Evolutionary conservation across 306 rosid genomes (phyloP).

Genomic region (Casuarina cunninghamiana): DNA sequence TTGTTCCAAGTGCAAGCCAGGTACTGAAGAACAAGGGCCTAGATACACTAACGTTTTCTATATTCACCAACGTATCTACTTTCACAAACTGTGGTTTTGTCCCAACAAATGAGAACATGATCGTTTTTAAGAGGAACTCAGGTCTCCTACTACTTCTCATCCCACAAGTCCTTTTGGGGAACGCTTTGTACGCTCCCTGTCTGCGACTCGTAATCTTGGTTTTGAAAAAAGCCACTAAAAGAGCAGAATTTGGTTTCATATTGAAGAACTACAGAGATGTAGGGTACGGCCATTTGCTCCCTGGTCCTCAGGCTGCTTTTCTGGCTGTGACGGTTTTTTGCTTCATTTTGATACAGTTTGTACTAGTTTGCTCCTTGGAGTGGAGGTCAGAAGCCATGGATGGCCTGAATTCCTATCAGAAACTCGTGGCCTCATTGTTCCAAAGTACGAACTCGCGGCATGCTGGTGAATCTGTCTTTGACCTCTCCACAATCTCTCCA

Average conservation of each 20-base stretch:
- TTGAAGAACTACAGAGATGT: constrained; percentile 38
- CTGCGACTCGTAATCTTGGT: constrained; percentile 45
- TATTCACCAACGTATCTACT: constrained; percentile 60
- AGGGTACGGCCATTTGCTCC: constrained; percentile 46
- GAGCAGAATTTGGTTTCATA: constrained; percentile 47
- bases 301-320: constrained; percentile 37
- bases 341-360: constrained; percentile 44
- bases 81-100: constrained; percentile 67
- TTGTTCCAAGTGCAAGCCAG: constrained; percentile 34
- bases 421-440: constrained; percentile 51
- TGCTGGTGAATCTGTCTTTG: constrained; percentile 62
- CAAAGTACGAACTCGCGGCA: constrained; percentile 59
- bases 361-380: constrained; percentile 56
- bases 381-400: constrained; percentile 58
- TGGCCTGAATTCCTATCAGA: constrained; percentile 52
- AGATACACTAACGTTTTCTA: constrained; percentile 46
- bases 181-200: constrained; percentile 54
- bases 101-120: constrained; percentile 85
- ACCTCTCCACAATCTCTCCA: constrained; percentile 59
- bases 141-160: constrained; percentile 53
- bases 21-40: constrained; percentile 39
- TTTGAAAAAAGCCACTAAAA: constrained; percentile 32
- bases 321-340: constrained; percentile 42
- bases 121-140: constrained; percentile 68
- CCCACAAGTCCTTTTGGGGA: constrained; percentile 51